Conservation (phyloP, 345 rosid genomes). For the Geranium brycei region DNA sequence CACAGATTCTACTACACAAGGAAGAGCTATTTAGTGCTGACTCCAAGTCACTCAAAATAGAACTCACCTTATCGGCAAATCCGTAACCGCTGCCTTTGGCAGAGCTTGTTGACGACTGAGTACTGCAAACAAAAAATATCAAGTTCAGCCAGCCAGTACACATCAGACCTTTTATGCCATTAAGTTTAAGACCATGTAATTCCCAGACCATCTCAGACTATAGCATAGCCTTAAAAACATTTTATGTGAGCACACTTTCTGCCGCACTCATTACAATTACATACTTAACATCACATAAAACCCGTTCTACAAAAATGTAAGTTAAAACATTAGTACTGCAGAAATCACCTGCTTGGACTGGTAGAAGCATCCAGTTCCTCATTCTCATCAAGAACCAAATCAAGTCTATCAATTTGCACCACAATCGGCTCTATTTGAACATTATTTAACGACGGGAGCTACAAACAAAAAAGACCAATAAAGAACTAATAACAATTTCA, state of each 20-base stretch:
- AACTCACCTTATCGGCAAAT: constrained; percentile 90
- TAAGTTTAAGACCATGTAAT: too few relatives aligned
- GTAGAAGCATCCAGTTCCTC: constrained; percentile 44
- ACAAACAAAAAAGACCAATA: constrained; percentile 1
- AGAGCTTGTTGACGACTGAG: constrained; percentile 44
- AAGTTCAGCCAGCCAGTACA: too few relatives aligned
- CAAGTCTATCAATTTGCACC: constrained; percentile 85
- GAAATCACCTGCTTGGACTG: constrained; percentile 47
- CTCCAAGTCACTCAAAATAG: background rate
- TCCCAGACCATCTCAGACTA: too few relatives aligned
- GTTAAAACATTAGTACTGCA: background rate
- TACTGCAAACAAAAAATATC: constrained; percentile 25
- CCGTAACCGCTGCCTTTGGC: constrained; percentile 83
- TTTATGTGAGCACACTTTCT: background rate
- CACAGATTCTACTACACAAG: background rate
- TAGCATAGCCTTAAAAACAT: background rate
- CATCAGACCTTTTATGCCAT: too few relatives aligned
- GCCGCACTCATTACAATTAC: background rate
- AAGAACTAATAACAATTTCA: background rate
- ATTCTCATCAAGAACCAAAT: constrained; percentile 94
- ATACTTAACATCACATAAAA: constrained; percentile 2
- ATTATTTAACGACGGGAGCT: constrained; percentile 88
- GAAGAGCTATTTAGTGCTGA: background rate
- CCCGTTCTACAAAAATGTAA: constrained; percentile 2
- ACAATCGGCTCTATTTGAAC: constrained; percentile 83